These are phyloP conservation scores for Hamamelis virginiana DNA, from an alignment of 164 flowering plant genomes.

Conservation along the genomic window DNA sequence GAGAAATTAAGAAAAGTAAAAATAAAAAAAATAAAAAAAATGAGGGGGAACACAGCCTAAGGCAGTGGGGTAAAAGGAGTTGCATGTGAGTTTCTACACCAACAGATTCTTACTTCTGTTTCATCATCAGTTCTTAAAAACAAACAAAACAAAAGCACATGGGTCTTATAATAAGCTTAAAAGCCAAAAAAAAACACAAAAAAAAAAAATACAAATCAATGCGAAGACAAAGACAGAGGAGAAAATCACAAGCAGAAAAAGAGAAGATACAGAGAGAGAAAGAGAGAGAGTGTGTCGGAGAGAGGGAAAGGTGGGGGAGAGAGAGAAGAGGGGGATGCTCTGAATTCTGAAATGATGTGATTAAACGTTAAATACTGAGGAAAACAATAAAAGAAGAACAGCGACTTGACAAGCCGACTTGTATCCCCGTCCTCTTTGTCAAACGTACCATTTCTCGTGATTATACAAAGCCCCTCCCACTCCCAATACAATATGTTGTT, in stretches of 20 bases:
- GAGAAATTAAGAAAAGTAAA: too few relatives aligned
- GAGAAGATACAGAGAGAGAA: constrained; percentile 6
- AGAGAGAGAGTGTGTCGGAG: constrained; percentile 3
- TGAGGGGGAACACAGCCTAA: not conserved
- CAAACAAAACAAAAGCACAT: constrained; percentile 35
- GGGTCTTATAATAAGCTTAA: constrained; percentile 18
- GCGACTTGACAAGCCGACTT: constrained; percentile 49
- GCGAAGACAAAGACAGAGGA: constrained; percentile 12
- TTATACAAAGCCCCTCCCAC: not conserved
- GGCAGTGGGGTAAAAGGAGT: constrained; percentile 17
- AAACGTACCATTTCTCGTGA: constrained; percentile 12
- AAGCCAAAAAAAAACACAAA: not conserved
- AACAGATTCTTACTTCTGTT: constrained; percentile 2
- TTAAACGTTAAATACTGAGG: constrained; percentile 44
- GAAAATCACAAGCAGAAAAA: not conserved
- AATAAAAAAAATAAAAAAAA: too few relatives aligned
- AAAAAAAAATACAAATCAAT: not conserved
- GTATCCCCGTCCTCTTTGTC: constrained; percentile 23
- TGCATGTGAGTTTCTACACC: constrained; percentile 16
- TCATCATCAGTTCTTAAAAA: constrained; percentile 13
- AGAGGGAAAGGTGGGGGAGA: constrained; percentile 3
- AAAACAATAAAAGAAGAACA: constrained; percentile 34
- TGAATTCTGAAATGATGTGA: constrained; percentile 45
- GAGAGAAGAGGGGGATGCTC: not conserved
- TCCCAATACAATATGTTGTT: too few relatives aligned